Evolutionary conservation across 2,329 filamentous ascomycete genomes (phyloP), one percentile per base, ranked within the genome.

Genomic region (Pezicula carpinea): DNA sequence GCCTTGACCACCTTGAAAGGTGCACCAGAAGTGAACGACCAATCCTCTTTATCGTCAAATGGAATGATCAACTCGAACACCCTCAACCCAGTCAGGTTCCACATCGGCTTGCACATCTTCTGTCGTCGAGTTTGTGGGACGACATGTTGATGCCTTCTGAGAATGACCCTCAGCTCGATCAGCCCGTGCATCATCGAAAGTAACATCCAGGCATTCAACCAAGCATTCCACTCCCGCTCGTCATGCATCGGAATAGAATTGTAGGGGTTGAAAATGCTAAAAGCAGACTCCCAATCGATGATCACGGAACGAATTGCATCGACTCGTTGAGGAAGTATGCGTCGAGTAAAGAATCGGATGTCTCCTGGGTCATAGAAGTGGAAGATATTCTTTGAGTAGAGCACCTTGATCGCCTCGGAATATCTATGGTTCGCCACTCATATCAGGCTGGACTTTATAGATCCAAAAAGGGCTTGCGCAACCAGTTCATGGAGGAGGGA

Each of bases 321-420:
- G 39, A 59, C 54, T 19, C 58, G 56, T 13, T 52, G 50, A 5
- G 58, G 54, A 3, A 58, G 43, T 13, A 56, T 42, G 10, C 47
- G 33, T 10, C 49, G 51, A 4, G 54, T 53, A 26, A 60, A 54
- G 19, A 39, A 48, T 17, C 54, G 54, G n/a, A 57, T 39, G 2
- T 36, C 39, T 45, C 58, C 56, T 36, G 57, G 49, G 36, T 49
- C 48, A 14, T 57, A 52, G 22, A 60, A 59, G n/a, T 60, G 53
- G 39, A 60, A 59, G 8, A 38, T 55, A 26, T 56, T 60, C 38
- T 48, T 42, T 14, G 44, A 47, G 40, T 60, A 60, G n/a, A 60
- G 50, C 4, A 59, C 42, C 13, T 46, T 15, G 13, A 58, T 50
- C 39, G 55, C 54, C 29, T 58, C 53, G 6, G 49, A 41, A 19